Conservation (phyloP, 495 filamentous ascomycete genomes). For the Penicillium bialowiezense region DNA sequence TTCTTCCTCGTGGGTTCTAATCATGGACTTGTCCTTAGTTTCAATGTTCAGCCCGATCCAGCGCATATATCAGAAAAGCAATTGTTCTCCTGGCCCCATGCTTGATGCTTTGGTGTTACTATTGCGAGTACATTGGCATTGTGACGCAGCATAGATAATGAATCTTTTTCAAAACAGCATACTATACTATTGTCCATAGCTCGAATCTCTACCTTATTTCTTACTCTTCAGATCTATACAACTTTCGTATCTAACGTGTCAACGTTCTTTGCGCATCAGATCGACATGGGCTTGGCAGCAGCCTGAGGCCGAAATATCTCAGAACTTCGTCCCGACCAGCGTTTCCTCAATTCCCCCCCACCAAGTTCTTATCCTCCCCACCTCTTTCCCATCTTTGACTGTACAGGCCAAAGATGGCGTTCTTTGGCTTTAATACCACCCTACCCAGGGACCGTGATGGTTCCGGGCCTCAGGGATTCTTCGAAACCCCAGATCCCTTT, state of each 20-base stretch:
- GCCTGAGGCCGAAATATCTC: constrained; percentile 14
- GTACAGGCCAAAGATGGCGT: constrained; percentile 54
- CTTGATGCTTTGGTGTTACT: not conserved
- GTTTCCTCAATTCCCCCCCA: constrained; percentile 17
- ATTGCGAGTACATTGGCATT: not conserved
- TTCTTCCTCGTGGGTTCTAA: not conserved
- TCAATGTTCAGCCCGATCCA: not conserved
- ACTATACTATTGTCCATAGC: no score
- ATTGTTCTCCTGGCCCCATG: not conserved
- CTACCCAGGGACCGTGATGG: constrained; percentile 56
- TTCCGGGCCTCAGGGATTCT: constrained; percentile 70
- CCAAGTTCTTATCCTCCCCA: constrained; percentile 6
- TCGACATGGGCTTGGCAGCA: constrained; percentile 12
- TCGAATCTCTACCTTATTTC: no score
- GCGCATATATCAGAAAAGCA: not conserved
- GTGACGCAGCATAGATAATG: not conserved
- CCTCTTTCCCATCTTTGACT: constrained; percentile 9
- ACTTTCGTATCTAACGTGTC: no score
- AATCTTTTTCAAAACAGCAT: no score
- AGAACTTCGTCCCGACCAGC: constrained; percentile 7
- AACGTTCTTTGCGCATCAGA: not conserved
- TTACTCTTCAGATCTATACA: no score
- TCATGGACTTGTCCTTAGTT: not conserved
- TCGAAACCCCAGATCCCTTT: constrained; percentile 83
- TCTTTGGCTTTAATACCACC: constrained; percentile 81